Base-by-base conservation (phyloP, 73 alveolate species). In the Paramecium caudatum region DNA sequence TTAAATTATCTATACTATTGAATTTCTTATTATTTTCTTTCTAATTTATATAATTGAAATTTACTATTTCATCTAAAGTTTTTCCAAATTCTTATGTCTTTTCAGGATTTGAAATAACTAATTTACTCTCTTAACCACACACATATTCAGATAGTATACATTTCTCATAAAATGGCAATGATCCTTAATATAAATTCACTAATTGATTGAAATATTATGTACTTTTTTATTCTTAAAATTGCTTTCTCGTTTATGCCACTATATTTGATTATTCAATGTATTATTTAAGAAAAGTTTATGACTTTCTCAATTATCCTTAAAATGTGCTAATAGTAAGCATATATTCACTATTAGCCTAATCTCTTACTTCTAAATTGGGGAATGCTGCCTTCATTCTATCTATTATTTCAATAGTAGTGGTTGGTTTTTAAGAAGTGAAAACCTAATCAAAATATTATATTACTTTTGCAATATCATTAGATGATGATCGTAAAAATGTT, bases 401-500 rank as follows among this genome's bases (percentile, higher is more conserved):
- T 10, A 70, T 37, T 16, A 70, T 70, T n/a, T 70, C 87, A 12
- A 3, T 7, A 34, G 87, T 70, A 0, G 87, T 74, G 32, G 55
- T 23, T 62, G 82, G 1, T 36, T 2, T 62, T 25, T 62, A 23
- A 9, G 16, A 12, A 8, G 41, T 21, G 16, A 25, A 62, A 1
- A 62, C 23, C 47, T 62, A 0, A 3, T 15, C 9, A 27, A 4
- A 8, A 5, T 1, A 4, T 27, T 23, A 19, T 9, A 1, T n/a
- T 32, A 68, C 82, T 63, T 63, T 63, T 63, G 82, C 82, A 70
- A 32, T 41, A 70, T 34, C 87, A 32, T 9, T 23, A 37, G 87
- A 70, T 21, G 21, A 21, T 13, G 82, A 62, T 62, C 87, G 15
- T 41, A 70, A 70, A 45, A 70, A 70, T 45, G 12, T 13, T 25